phyloP scores from a whole-genome alignment of 306 rosid species.

The Quercus wislizeni region DNA sequence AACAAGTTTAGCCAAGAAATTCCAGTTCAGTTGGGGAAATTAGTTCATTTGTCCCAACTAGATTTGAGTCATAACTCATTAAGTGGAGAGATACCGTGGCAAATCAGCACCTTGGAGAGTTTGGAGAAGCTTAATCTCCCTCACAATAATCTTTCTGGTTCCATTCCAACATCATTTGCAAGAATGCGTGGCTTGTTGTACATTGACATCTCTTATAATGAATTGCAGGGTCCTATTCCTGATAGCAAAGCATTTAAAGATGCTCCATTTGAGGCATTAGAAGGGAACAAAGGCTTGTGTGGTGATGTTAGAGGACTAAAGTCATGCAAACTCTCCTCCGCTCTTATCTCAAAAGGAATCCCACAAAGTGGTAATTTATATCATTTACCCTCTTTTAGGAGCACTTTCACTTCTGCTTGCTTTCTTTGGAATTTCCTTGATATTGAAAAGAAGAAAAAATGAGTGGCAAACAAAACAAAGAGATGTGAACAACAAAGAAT shows the following conservation, averaged over 20 bases:
- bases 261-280: not conserved
- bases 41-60: not conserved
- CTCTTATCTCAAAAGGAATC: not conserved
- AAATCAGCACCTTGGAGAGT: not conserved
- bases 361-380: not conserved
- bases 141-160: slow-evolving; percentile 14
- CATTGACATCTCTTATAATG: slow-evolving; percentile 11
- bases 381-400: slow-evolving; percentile 3
- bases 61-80: slow-evolving; percentile 7
- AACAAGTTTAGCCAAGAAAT: not conserved
- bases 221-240: slow-evolving; percentile 20
- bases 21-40: slow-evolving; percentile 3
- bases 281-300: slow-evolving; percentile 16
- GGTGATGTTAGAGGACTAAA: not conserved
- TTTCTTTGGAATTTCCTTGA: not conserved
- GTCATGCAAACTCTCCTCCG: not conserved
- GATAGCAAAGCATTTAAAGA: not conserved
- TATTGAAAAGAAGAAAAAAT: not conserved
- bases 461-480: not conserved
- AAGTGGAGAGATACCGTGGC: not conserved
- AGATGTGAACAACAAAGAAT: not conserved
- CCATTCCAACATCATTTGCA: slow-evolving; percentile 3
- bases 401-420: not conserved
- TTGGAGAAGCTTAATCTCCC: not conserved
- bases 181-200: not conserved